phyloP scores from a whole-genome alignment of 345 rosid genomes.

The Excoecaria cochinchinensis region DNA sequence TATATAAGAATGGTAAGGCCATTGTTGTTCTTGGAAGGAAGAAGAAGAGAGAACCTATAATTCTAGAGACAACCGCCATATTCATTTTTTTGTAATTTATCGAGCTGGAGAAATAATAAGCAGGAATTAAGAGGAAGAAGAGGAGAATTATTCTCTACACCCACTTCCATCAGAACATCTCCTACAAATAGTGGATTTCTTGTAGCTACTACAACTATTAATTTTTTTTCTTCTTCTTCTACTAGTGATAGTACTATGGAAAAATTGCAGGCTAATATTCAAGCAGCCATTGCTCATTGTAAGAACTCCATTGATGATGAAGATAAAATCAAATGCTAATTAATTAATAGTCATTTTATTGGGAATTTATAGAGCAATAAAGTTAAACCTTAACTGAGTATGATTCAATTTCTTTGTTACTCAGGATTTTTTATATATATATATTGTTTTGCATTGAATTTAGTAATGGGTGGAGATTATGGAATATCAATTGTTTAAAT shows the following conservation, averaged over 20 bases:
- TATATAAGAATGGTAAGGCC: slow-evolving; percentile 60
- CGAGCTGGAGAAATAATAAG: slow-evolving; percentile 35
- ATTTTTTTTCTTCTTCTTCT: slow-evolving; percentile 38
- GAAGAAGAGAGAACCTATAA: slow-evolving; percentile 45
- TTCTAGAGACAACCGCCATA: slow-evolving; percentile 38
- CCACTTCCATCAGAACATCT: slow-evolving; percentile 84
- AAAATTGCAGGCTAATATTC: slow-evolving; percentile 92
- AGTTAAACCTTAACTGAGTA: too few relatives aligned
- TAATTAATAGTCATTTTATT: slow-evolving; percentile 7
- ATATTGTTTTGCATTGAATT: too few relatives aligned
- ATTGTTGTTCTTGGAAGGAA: slow-evolving; percentile 48
- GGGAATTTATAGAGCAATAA: too few relatives aligned
- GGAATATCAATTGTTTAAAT: too few relatives aligned
- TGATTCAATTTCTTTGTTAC: too few relatives aligned
- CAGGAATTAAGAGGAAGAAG: slow-evolving; percentile 47
- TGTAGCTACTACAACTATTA: slow-evolving; percentile 39
- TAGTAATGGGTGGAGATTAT: too few relatives aligned
- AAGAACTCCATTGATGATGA: slow-evolving; percentile 65
- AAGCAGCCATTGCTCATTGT: slow-evolving; percentile 98
- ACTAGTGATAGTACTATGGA: slow-evolving; percentile 82
- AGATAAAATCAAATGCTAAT: slow-evolving; percentile 30
- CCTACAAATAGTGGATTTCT: slow-evolving; percentile 81
- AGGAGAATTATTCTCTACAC: slow-evolving; percentile 70
- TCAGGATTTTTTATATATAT: too few relatives aligned
- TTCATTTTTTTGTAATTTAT: slow-evolving; percentile 51